A percentile compares a stretch with the other conserved stretches of the same genome.
Conservation (phyloP, 176 grass and related monocot species). For the Oryza glaberrima region DNA sequence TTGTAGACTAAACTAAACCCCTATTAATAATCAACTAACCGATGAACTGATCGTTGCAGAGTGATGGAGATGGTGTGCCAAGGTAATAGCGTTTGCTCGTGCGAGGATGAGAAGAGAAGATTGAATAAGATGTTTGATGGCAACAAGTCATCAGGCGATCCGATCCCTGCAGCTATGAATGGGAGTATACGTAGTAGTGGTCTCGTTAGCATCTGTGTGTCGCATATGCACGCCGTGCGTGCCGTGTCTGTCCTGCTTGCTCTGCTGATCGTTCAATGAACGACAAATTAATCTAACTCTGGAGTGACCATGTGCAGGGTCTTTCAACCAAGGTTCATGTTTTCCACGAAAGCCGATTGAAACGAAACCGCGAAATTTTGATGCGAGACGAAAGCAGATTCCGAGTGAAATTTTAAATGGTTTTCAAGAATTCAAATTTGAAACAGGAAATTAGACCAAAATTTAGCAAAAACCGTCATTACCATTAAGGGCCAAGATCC, state of each 20-base stretch:
- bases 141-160: constrained; percentile 7
- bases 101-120: not conserved
- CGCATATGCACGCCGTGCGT: not conserved
- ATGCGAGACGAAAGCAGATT: no score
- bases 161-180: not conserved
- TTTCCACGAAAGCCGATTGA: no score
- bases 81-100: not conserved
- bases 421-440: no score
- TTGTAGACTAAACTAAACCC: no score
- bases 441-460: no score
- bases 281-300: not conserved
- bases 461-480: no score
- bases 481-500: no score
- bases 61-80: not conserved
- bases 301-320: not conserved
- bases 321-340: no score
- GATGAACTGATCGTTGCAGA: constrained; percentile 13
- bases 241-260: not conserved
- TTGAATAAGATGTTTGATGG: constrained; percentile 21
- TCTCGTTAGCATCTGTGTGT: not conserved
- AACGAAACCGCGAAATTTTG: no score
- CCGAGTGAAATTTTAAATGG: no score
- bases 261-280: not conserved
- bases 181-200: not conserved
- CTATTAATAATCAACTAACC: not conserved